A percentile compares a stretch with the other conserved stretches of the same genome.
These are phyloP conservation scores for Fomitopsis schrenkii DNA, from an alignment of 1,284 basidiomycete species.

Conservation along the genomic window DNA sequence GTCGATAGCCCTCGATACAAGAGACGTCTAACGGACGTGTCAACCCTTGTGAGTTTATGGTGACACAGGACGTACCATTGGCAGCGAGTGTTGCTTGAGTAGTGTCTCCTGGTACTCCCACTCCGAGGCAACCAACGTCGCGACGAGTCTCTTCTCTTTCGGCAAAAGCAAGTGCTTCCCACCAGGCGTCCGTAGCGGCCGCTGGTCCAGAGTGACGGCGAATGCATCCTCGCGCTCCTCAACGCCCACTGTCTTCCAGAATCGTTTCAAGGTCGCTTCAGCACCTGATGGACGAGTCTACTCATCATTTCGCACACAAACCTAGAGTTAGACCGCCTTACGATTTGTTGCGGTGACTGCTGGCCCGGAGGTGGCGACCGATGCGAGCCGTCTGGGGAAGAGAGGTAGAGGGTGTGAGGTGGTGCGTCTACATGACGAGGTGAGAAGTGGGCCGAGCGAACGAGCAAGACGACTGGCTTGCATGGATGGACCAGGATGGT, in stretches of 20 bases:
- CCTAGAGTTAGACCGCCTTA: constrained; percentile 11
- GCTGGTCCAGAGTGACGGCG: constrained; percentile 78
- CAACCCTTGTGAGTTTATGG: neutral
- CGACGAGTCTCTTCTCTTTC: constrained; percentile 64
- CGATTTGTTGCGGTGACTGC: constrained; percentile 30
- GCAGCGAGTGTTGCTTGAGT: constrained; percentile 88
- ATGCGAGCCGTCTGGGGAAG: constrained; percentile 12
- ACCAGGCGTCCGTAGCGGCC: constrained; percentile 83
- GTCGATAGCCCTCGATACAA: constrained; percentile 89
- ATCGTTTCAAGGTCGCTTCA: constrained; percentile 80
- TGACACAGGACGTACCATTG: constrained; percentile 60
- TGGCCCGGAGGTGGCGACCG: constrained; percentile 17
- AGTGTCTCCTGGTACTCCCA: constrained; percentile 92
- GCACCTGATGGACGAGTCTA: constrained; percentile 53
- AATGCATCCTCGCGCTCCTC: constrained; percentile 56
- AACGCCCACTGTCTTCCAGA: constrained; percentile 87
- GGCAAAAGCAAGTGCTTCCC: constrained; percentile 78
- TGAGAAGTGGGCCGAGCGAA: constrained; percentile 9
- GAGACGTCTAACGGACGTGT: constrained; percentile 65
- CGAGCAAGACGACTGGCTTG: constrained; percentile 5
- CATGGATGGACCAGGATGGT: neutral
- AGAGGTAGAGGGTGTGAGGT: neutral
- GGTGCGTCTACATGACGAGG: constrained; percentile 6
- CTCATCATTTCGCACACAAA: constrained; percentile 1
- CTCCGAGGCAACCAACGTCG: constrained; percentile 87